phyloP scores from a whole-genome alignment of 2,329 filamentous ascomycete species.

The Trichoderma atrobrunneum region DNA sequence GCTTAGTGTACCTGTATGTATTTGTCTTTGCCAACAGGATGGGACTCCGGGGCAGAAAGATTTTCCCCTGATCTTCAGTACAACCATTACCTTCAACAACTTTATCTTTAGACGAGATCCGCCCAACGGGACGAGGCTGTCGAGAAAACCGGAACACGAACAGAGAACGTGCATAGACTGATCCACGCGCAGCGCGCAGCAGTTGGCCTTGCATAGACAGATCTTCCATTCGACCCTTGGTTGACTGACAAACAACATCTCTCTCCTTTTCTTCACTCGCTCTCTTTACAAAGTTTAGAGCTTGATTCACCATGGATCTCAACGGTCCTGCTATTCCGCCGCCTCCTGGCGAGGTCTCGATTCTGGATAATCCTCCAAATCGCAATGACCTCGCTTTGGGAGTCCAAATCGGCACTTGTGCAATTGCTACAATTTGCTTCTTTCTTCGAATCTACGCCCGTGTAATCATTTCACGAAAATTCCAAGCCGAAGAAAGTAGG shows the following conservation, averaged over 20 bases:
- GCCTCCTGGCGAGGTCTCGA: conserved; percentile 2
- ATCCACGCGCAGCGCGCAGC: not conserved
- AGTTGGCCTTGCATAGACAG: not conserved
- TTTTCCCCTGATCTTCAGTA: not conserved
- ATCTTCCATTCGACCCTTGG: not conserved
- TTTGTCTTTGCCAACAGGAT: not conserved
- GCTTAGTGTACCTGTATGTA: too few species aligned
- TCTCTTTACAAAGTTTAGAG: not conserved
- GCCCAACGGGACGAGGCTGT: not conserved
- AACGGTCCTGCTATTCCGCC: not conserved
- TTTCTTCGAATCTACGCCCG: not conserved
- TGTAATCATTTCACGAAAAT: not conserved
- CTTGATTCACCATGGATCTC: not conserved
- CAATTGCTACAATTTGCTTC: not conserved
- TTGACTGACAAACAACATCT: not conserved
- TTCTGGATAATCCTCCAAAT: not conserved
- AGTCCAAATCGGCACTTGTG: not conserved
- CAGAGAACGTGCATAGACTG: not conserved
- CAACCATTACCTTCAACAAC: not conserved
- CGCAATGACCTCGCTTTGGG: not conserved
- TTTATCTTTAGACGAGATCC: not conserved
- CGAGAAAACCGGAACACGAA: not conserved
- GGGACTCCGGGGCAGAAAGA: not conserved
- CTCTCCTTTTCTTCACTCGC: not conserved
- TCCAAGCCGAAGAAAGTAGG: not conserved